phyloP scores from a whole-genome alignment of 148 eudicot species.

The Arbutus unedo region DNA sequence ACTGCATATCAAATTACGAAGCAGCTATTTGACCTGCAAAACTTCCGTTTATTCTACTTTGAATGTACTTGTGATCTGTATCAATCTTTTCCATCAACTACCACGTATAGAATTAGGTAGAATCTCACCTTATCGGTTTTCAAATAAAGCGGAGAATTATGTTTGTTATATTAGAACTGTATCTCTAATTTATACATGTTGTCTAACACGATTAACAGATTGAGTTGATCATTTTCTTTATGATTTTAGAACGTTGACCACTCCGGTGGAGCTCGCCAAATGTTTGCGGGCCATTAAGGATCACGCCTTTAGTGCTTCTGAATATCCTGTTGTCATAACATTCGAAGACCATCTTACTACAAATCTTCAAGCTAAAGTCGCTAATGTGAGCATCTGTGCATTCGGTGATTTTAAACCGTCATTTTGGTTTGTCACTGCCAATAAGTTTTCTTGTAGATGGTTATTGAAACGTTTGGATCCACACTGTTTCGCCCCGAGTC shows the following conservation, averaged over 20 bases:
- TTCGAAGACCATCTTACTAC: slow-evolving; percentile 77
- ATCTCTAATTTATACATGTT: neutral
- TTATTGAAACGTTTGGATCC: slow-evolving; percentile 37
- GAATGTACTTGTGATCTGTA: neutral
- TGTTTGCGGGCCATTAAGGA: slow-evolving; percentile 75
- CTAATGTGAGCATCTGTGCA: slow-evolving; percentile 35
- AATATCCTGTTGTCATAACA: slow-evolving; percentile 80
- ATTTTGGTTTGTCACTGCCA: neutral
- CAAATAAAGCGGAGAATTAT: slow-evolving; percentile 2
- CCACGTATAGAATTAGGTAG: neutral
- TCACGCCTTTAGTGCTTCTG: slow-evolving; percentile 62
- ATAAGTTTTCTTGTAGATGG: slow-evolving; percentile 43
- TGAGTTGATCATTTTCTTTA: neutral
- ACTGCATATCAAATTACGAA: neutral
- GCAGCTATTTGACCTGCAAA: neutral
- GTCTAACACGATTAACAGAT: neutral
- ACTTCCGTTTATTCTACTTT: neutral
- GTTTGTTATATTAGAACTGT: neutral
- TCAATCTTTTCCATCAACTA: neutral
- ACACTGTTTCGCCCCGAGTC: slow-evolving; percentile 28
- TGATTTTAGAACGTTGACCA: slow-evolving; percentile 63
- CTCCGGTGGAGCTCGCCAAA: slow-evolving; percentile 55
- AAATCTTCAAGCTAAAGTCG: slow-evolving; percentile 63
- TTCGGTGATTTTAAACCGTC: neutral
- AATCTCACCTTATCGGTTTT: neutral